These are phyloP conservation scores for Cladosporium cucumerinum DNA, from an alignment of 2,329 filamentous ascomycete genomes.

Conservation along the genomic window DNA sequence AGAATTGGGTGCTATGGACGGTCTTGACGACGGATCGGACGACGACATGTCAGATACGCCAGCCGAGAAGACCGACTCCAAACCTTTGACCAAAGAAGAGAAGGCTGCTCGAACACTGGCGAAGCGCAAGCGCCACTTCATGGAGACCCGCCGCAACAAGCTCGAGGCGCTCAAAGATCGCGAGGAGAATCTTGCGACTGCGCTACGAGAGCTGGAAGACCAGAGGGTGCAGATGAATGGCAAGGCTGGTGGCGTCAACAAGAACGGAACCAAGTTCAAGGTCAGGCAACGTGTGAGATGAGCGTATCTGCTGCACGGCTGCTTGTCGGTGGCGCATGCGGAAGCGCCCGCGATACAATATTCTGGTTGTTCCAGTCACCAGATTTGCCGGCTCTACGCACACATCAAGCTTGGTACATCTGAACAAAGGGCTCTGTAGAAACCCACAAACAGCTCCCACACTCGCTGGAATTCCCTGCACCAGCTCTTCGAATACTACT, in stretches of 20 bases:
- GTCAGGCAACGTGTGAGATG: slow-evolving; percentile 59
- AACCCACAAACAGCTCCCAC: background rate
- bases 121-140: slow-evolving; percentile 49
- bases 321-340: background rate
- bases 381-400: background rate
- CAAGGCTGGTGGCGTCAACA: slow-evolving; percentile 59
- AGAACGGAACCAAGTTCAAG: slow-evolving; percentile 63
- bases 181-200: slow-evolving; percentile 53
- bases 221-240: slow-evolving; percentile 62
- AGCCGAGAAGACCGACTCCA: slow-evolving; percentile 14
- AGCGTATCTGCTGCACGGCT: slow-evolving; percentile 8
- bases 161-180: slow-evolving; percentile 53
- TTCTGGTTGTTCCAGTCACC: background rate
- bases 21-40: slow-evolving; percentile 19
- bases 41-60: slow-evolving; percentile 23
- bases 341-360: background rate
- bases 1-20: slow-evolving; percentile 22
- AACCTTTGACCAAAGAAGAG: slow-evolving; percentile 36
- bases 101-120: slow-evolving; percentile 46
- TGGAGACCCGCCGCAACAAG: slow-evolving; percentile 48
- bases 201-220: slow-evolving; percentile 55
- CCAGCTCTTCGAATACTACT: background rate
- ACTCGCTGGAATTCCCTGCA: background rate
- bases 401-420: background rate
- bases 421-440: background rate